Conservation (phyloP, 495 filamentous ascomycete genomes). For the Aspergillus diversus region DNA sequence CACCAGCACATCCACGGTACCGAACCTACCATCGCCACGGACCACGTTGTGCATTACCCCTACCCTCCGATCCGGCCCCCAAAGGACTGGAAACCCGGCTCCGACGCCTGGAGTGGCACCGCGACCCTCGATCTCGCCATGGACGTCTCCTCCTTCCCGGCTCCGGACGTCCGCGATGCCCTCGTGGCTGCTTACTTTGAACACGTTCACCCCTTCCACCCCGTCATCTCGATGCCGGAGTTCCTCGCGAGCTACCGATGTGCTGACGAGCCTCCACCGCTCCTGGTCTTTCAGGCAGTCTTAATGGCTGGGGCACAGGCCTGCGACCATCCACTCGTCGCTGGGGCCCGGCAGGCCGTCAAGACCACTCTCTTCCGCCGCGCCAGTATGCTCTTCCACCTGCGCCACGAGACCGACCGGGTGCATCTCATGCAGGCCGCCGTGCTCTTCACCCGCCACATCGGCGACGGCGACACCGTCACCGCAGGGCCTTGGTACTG, state of each 20-base stretch:
- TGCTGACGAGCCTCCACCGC: slow-evolving; percentile 17
- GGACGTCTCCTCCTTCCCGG: slow-evolving; percentile 5
- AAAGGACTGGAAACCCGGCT: slow-evolving; percentile 13
- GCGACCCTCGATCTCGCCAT: background rate
- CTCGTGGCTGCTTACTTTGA: slow-evolving; percentile 19
- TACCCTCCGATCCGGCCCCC: slow-evolving; percentile 21
- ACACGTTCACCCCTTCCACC: slow-evolving; percentile 13
- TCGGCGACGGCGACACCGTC: slow-evolving; percentile 21
- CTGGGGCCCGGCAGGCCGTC: slow-evolving; percentile 9
- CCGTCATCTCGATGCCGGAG: slow-evolving; percentile 11
- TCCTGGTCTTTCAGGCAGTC: slow-evolving; percentile 26
- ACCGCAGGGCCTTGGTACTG: slow-evolving; percentile 22
- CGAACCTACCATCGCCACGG: too few species aligned
- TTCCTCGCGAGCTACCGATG: slow-evolving; percentile 12
- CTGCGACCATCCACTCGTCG: slow-evolving; percentile 15
- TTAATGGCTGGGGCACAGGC: slow-evolving; percentile 25
- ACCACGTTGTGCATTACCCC: slow-evolving; percentile 13
- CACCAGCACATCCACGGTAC: too few species aligned
- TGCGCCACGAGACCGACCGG: slow-evolving; percentile 26
- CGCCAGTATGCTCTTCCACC: slow-evolving; percentile 24
- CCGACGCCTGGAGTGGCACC: background rate
- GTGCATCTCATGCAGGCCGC: slow-evolving; percentile 23
- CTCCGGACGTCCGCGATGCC: slow-evolving; percentile 12
- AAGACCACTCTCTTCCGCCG: slow-evolving; percentile 26
- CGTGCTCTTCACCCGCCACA: slow-evolving; percentile 24